Conservation (phyloP, 2,329 filamentous ascomycete species). For the Neofusicoccum ribis region DNA sequence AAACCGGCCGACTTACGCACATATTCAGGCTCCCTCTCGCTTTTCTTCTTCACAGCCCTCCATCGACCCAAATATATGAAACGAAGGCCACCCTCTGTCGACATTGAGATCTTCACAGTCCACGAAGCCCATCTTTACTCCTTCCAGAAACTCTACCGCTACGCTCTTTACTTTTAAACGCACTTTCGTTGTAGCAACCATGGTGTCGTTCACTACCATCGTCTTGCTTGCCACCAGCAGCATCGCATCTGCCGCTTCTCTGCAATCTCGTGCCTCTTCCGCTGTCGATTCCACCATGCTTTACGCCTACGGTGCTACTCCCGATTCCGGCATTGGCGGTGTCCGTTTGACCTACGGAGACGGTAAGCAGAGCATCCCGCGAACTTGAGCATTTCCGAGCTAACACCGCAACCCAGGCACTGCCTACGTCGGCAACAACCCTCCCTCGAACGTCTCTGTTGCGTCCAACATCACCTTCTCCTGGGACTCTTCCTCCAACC, state of each 20-base stretch:
- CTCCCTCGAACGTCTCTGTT: slow-evolving; percentile 8
- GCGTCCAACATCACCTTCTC: slow-evolving; percentile 16
- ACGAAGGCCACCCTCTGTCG: slow-evolving; percentile 4
- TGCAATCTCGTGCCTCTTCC: neutral
- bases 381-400: neutral
- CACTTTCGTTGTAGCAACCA: neutral
- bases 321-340: slow-evolving; percentile 13
- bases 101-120: slow-evolving; percentile 6
- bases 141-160: neutral
- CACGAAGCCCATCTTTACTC: slow-evolving; percentile 7
- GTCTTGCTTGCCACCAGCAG: slow-evolving; percentile 6
- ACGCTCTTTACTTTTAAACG: slow-evolving; percentile 10
- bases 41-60: neutral
- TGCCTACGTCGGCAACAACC: slow-evolving; percentile 1
- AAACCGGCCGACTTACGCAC: neutral
- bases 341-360: slow-evolving; percentile 10
- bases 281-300: neutral
- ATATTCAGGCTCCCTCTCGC: neutral
- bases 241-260: slow-evolving; percentile 6
- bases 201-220: slow-evolving; percentile 3
- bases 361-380: neutral
- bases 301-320: slow-evolving; percentile 6
- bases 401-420: neutral
- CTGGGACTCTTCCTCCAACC: neutral
- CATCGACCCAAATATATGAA: slow-evolving; percentile 7